Conservation (phyloP, 2,329 filamentous ascomycete genomes). For the Fusarium piperis region DNA sequence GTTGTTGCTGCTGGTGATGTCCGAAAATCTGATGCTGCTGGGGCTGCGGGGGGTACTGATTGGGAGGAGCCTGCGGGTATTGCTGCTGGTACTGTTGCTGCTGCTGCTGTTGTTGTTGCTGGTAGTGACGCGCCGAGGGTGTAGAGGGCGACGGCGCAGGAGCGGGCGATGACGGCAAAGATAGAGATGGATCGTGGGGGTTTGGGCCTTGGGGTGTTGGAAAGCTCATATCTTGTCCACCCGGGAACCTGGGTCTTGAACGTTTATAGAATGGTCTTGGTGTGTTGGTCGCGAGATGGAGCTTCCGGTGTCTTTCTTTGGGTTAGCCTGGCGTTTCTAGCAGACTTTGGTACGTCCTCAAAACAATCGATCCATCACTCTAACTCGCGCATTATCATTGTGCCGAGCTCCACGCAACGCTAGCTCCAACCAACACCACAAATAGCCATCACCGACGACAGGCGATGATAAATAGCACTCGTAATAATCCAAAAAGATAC, state of each 20-base stretch:
- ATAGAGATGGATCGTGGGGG: slow-evolving; percentile 39
- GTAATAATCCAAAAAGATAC: not conserved
- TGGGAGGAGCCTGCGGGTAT: slow-evolving; percentile 29
- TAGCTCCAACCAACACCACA: not conserved
- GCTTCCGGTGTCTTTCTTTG: slow-evolving; percentile 37
- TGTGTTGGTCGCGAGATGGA: slow-evolving; percentile 36
- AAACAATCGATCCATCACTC: not conserved
- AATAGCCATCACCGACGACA: not conserved
- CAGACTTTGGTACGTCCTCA: slow-evolving; percentile 22
- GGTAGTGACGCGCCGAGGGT: slow-evolving; percentile 42
- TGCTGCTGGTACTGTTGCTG: slow-evolving; percentile 34
- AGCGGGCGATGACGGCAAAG: slow-evolving; percentile 29
- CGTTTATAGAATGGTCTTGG: slow-evolving; percentile 36
- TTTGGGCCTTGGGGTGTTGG: slow-evolving; percentile 40
- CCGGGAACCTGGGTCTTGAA: slow-evolving; percentile 34
- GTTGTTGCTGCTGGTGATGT: slow-evolving; percentile 32
- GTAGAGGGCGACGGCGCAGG: slow-evolving; percentile 24
- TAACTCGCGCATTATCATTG: slow-evolving; percentile 30
- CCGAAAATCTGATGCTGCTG: slow-evolving; percentile 39
- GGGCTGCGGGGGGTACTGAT: slow-evolving; percentile 26
- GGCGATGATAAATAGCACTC: not conserved
- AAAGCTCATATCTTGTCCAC: slow-evolving; percentile 48
- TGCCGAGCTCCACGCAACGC: slow-evolving; percentile 4
- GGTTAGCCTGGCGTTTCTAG: slow-evolving; percentile 34
- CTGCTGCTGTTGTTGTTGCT: slow-evolving; percentile 35